phyloP scores from a whole-genome alignment of 768 basidiomycete genomes.

The Termitomyces sp. region DNA sequence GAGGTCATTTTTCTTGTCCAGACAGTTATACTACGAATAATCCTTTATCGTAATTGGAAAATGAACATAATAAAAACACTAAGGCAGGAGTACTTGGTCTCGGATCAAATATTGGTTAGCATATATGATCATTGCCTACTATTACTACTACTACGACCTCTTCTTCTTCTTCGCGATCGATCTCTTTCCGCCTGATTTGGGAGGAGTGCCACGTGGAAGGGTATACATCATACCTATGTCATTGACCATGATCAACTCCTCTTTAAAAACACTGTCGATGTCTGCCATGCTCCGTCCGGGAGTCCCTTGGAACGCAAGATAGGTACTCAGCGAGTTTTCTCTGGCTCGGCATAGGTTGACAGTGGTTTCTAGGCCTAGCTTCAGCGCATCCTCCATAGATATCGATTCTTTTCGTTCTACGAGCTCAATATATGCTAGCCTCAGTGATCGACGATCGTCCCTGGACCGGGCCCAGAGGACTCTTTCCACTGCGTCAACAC shows the following conservation, averaged over 20 bases:
- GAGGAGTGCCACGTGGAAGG: background rate
- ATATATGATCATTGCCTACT: too few species aligned
- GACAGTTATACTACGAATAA: background rate
- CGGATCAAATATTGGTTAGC: background rate
- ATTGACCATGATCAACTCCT: background rate
- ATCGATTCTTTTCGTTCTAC: background rate
- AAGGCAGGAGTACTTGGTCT: background rate
- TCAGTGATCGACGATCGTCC: background rate
- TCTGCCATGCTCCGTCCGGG: too few species aligned
- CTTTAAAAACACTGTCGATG: background rate
- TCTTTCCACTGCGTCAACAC: background rate
- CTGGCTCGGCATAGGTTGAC: background rate
- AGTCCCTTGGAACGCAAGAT: background rate
- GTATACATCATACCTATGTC: background rate
- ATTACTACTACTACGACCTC: too few species aligned
- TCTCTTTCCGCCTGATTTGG: too few species aligned
- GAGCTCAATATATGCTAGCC: conserved; percentile 4
- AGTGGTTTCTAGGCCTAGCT: conserved; percentile 1
- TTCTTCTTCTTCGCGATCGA: too few species aligned
- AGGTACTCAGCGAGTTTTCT: background rate
- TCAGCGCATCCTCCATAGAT: background rate
- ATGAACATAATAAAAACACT: background rate
- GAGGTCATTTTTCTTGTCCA: background rate
- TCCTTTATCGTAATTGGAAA: background rate
- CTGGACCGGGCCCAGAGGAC: background rate